phyloP scores from a whole-genome alignment of 2,329 filamentous ascomycete species.

The Fulvia fulva region DNA sequence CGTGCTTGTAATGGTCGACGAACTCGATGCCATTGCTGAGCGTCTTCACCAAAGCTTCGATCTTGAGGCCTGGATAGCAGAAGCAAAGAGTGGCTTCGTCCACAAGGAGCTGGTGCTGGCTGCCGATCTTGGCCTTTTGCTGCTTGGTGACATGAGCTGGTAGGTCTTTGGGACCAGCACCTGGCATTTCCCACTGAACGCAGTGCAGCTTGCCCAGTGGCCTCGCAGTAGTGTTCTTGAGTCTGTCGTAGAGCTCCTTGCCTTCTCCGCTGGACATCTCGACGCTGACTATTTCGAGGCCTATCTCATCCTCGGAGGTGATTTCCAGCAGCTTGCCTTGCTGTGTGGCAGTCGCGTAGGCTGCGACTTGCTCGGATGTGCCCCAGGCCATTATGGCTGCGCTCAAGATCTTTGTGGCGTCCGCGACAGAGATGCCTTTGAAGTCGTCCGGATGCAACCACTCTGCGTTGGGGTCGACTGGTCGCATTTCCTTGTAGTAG shows the following conservation, averaged over 20 bases:
- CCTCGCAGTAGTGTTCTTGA: constrained; percentile 40
- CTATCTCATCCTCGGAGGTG: constrained; percentile 49
- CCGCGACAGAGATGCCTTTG: constrained; percentile 40
- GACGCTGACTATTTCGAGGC: constrained; percentile 59
- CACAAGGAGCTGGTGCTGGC: constrained; percentile 58
- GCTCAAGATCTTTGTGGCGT: constrained; percentile 49
- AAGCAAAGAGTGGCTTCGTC: constrained; percentile 58
- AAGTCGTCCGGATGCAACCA: constrained; percentile 22
- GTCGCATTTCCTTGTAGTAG: constrained; percentile 33
- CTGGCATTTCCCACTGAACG: constrained; percentile 46
- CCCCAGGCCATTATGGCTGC: constrained; percentile 49
- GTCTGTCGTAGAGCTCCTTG: constrained; percentile 48
- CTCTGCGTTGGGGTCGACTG: constrained; percentile 22
- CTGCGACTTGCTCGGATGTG: constrained; percentile 27
- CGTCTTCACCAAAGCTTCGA: constrained; percentile 35
- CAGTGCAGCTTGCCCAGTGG: constrained; percentile 53
- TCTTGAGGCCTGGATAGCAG: constrained; percentile 57
- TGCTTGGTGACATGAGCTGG: constrained; percentile 15
- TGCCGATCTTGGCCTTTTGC: constrained; percentile 40
- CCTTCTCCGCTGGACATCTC: constrained; percentile 43
- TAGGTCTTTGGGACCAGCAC: constrained; percentile 26
- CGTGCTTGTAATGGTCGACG: constrained; percentile 38
- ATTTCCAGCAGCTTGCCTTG: constrained; percentile 35
- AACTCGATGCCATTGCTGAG: constrained; percentile 31
- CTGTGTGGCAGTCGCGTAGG: constrained; percentile 7